Conservation (phyloP, 495 filamentous ascomycete genomes). For the Trichoderma asperelloides region DNA sequence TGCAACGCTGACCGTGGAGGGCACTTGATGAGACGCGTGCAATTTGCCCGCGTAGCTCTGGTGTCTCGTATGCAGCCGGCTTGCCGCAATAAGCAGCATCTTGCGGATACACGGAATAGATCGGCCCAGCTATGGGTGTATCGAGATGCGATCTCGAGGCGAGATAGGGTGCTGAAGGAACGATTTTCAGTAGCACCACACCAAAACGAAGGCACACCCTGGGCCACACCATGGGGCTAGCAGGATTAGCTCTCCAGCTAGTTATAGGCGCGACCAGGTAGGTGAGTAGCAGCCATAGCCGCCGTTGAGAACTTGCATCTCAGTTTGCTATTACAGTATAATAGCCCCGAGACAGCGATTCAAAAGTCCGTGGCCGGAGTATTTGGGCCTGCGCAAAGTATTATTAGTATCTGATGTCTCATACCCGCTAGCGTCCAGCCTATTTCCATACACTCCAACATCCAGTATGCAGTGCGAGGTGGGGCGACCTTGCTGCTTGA, state of each 20-base stretch:
- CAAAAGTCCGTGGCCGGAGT: too few relatives aligned
- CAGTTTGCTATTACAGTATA: too few relatives aligned
- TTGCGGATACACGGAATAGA: background rate
- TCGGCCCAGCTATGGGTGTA: slow-evolving; percentile 1
- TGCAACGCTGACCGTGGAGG: background rate
- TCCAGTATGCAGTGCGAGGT: too few relatives aligned
- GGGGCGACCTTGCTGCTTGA: too few relatives aligned
- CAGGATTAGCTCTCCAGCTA: background rate
- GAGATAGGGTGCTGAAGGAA: slow-evolving; percentile 2
- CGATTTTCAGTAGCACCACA: background rate
- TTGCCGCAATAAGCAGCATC: background rate
- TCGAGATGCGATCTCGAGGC: background rate
- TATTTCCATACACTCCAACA: too few relatives aligned
- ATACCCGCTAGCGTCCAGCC: too few relatives aligned
- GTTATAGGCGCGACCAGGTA: background rate
- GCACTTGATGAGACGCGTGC: background rate
- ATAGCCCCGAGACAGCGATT: too few relatives aligned
- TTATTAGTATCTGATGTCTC: too few relatives aligned
- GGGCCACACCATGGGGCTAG: too few relatives aligned
- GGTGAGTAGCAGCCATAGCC: too few relatives aligned
- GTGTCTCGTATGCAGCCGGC: background rate
- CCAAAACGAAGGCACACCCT: background rate
- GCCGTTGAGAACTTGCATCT: too few relatives aligned
- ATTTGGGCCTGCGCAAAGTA: too few relatives aligned
- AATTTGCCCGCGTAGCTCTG: background rate